phyloP scores from a whole-genome alignment of 495 filamentous ascomycete species.

The Cryomyces antarcticus region DNA sequence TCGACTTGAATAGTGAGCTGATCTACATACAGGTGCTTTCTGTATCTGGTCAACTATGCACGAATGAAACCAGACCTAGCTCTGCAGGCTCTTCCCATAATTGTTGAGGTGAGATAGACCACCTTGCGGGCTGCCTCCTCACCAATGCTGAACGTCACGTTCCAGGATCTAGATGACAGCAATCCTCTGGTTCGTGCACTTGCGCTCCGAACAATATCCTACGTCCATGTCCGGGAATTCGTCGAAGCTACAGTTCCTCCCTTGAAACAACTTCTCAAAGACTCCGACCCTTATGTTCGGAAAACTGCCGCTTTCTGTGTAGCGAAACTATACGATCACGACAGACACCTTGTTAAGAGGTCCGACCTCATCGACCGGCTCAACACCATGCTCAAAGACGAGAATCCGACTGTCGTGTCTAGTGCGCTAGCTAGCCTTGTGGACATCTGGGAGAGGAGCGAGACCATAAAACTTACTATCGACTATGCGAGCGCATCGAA shows the following conservation, averaged over 20 bases:
- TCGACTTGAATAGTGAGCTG: neutral
- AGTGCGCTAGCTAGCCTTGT: constrained; percentile 80
- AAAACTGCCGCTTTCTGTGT: constrained; percentile 96
- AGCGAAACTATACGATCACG: constrained; percentile 94
- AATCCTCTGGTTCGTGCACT: constrained; percentile 89
- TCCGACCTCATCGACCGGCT: constrained; percentile 84
- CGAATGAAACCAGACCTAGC: constrained; percentile 88
- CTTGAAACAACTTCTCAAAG: constrained; percentile 63
- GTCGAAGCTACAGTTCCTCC: constrained; percentile 76
- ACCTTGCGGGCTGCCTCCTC: neutral
- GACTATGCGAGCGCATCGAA: constrained; percentile 95
- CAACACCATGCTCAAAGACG: constrained; percentile 77
- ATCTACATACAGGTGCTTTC: constrained; percentile 55
- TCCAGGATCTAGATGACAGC: constrained; percentile 77
- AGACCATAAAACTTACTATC: constrained; percentile 93
- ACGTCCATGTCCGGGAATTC: constrained; percentile 92
- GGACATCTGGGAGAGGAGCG: constrained; percentile 97
- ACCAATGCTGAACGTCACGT: neutral
- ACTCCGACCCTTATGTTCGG: constrained; percentile 86
- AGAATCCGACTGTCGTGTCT: constrained; percentile 92
- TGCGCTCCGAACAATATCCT: constrained; percentile 86
- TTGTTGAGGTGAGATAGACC: constrained; percentile 44
- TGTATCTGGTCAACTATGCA: constrained; percentile 93
- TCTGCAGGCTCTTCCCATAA: constrained; percentile 72
- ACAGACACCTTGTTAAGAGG: constrained; percentile 69